These are phyloP conservation scores for Lachancea sp. DNA, from an alignment of 805 yeast genomes.

Conservation along the genomic window DNA sequence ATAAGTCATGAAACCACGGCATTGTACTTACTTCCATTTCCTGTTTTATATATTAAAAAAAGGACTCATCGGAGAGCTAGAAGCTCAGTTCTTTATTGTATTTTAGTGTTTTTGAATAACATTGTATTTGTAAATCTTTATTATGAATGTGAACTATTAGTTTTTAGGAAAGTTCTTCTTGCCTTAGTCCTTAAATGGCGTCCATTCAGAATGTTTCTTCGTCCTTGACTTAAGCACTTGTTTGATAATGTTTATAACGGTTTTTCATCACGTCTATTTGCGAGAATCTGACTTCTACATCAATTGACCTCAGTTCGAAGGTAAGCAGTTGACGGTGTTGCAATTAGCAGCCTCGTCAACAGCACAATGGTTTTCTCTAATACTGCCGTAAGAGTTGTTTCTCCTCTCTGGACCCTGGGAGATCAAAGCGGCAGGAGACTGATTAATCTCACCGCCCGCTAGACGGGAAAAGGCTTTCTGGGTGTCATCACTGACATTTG, in stretches of 20 bases:
- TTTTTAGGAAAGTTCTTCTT: not conserved
- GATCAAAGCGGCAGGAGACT: slow-evolving; percentile 13
- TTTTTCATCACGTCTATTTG: no score
- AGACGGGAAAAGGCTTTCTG: slow-evolving; percentile 32
- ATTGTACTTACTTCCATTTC: not conserved
- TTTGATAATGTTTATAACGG: no score
- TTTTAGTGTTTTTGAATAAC: not conserved
- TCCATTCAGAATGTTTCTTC: not conserved
- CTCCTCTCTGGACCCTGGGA: slow-evolving; percentile 10
- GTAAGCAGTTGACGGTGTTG: slow-evolving; percentile 40
- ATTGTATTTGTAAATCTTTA: not conserved
- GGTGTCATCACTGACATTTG: slow-evolving; percentile 29
- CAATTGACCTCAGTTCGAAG: slow-evolving; percentile 1
- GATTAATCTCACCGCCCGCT: slow-evolving; percentile 26
- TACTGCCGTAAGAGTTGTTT: slow-evolving; percentile 32
- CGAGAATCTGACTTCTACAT: not conserved
- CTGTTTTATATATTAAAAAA: not conserved
- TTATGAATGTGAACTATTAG: not conserved
- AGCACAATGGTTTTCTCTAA: slow-evolving; percentile 37
- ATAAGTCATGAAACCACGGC: not conserved
- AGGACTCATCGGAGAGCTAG: not conserved
- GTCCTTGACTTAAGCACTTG: no score
- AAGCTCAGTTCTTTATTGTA: not conserved
- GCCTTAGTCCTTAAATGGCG: no score
- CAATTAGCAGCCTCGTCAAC: slow-evolving; percentile 50